Evolutionary conservation across 495 filamentous ascomycete species (phyloP), one percentile per base, ranked within the genome.

Genomic region (Durotheca rogersii): DNA sequence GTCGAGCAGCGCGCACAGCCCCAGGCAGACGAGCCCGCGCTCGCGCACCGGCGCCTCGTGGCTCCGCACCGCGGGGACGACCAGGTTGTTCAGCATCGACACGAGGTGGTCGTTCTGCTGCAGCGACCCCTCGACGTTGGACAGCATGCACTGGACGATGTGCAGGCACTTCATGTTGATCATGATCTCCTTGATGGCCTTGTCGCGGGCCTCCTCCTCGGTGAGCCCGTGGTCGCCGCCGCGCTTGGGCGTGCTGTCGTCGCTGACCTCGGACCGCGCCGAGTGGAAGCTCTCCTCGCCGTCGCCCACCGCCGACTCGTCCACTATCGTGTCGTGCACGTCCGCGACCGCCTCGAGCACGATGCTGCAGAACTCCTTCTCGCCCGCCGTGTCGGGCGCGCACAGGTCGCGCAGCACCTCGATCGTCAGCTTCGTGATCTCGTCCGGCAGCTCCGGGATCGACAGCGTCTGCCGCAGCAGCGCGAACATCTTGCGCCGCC

Each of bases 121-220:
- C 20, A 97, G 74, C 46, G 85, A 82, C 15, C 89, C 87, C 42
- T 87, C 73, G 1, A 96, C 87, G 58, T 96, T 93, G 64, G 94
- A 82, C 32, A 99, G 77, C 90, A 96, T 95, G 75, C 89, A 97
- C 60, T 94, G 90, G 16, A 94, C 90, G 57, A 99, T 95, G 62
- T 96, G 89, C 27, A 99, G 78, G 71, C 93, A 96, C 67, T 97
- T 96, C 82, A 96, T 89, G 72, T 97, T 96, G 60, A 97, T 86
- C 74, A 95, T 82, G 64, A 97, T 90, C 66, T 96, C 90, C 45
- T 79, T 80, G 47, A 96, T 78, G 2, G 89, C 84, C 69, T 91
- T 95, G 9, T 80, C 80, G 63, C 90, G 86, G 6, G 84, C 84
- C 40, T 87, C 84, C 58, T 89, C 88, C 58, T 85, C 85, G 37